Evolutionary conservation across 331 rosid species (phyloP).

Genomic region (Malus hybrid): DNA sequence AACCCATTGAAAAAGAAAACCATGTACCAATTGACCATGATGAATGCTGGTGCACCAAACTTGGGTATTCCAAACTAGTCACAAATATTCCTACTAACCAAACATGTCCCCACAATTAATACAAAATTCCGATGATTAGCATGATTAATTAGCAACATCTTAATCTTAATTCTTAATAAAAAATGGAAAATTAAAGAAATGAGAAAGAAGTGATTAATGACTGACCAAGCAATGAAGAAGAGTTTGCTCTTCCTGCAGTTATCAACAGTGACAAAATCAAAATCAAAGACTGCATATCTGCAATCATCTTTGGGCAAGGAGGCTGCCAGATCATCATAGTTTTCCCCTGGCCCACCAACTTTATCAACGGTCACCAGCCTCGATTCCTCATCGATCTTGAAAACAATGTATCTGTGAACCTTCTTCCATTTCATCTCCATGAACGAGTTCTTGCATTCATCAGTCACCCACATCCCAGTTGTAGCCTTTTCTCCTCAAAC

Average conservation of each 20-base stretch:
- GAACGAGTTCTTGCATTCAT: constrained; percentile 93
- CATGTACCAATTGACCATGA: not conserved
- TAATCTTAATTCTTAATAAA: not conserved
- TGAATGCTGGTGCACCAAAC: not conserved
- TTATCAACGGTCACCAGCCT: constrained; percentile 87
- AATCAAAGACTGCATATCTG: constrained; percentile 92
- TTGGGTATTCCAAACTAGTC: not conserved
- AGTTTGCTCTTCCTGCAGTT: constrained; percentile 96
- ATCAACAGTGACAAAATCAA: constrained; percentile 91
- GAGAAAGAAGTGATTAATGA: not conserved
- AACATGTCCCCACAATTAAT: not conserved
- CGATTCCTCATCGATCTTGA: constrained; percentile 89
- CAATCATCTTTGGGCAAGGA: constrained; percentile 88
- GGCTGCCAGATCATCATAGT: constrained; percentile 74
- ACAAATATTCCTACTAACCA: not conserved
- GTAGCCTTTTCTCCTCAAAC: constrained; percentile 50
- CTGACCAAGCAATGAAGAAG: constrained; percentile 97
- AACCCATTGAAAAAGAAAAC: too few relatives aligned
- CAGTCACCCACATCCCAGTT: constrained; percentile 98
- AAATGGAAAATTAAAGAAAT: not conserved
- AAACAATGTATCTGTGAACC: constrained; percentile 80
- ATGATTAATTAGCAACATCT: not conserved
- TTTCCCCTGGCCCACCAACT: constrained; percentile 84
- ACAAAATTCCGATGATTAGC: not conserved
- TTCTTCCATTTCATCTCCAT: constrained; percentile 99